A percentile compares a stretch with the other conserved stretches of the same genome.
Conservation (phyloP, 2,329 filamentous ascomycete genomes). For the Parastagonospora avenae region DNA sequence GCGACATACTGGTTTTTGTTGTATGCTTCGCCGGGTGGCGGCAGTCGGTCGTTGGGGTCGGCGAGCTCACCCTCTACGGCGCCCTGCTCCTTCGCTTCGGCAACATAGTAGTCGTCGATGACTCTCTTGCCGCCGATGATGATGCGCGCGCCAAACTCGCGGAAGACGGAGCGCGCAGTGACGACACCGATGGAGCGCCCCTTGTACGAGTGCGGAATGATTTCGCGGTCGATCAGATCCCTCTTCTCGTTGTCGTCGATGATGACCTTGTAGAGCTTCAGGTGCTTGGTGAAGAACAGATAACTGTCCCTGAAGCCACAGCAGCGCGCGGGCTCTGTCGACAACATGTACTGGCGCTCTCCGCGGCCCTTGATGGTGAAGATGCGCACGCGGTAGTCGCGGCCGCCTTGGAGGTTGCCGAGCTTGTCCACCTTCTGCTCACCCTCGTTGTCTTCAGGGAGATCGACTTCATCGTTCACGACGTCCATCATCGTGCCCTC, state of each 20-base stretch:
- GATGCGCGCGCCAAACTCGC: slow-evolving; percentile 94
- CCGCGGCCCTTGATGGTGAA: slow-evolving; percentile 88
- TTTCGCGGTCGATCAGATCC: slow-evolving; percentile 91
- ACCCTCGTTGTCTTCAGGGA: slow-evolving; percentile 86
- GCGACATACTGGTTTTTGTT: slow-evolving; percentile 99
- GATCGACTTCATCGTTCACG: slow-evolving; percentile 84
- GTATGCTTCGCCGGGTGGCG: slow-evolving; percentile 81
- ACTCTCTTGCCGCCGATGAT: slow-evolving; percentile 88
- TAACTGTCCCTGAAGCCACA: slow-evolving; percentile 98
- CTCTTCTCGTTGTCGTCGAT: slow-evolving; percentile 97
- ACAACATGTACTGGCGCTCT: slow-evolving; percentile 93
- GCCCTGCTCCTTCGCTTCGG: slow-evolving; percentile 75
- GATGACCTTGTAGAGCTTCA: slow-evolving; percentile 95
- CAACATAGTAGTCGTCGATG: slow-evolving; percentile 86
- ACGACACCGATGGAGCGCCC: slow-evolving; percentile 96
- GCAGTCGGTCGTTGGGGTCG: slow-evolving; percentile 82
- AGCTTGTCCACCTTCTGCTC: slow-evolving; percentile 92
- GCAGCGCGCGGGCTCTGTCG: slow-evolving; percentile 93
- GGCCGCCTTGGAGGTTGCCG: slow-evolving; percentile 78
- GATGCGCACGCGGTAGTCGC: slow-evolving; percentile 93
- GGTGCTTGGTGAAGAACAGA: slow-evolving; percentile 98
- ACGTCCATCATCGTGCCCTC: slow-evolving; percentile 93
- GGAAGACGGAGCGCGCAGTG: slow-evolving; percentile 93
- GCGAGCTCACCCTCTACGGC: slow-evolving; percentile 87
- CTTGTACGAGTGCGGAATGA: slow-evolving; percentile 98